A percentile compares a stretch with the other conserved stretches of the same genome.
These are phyloP conservation scores for Oropetium thomaeum DNA, from an alignment of 176 grass and related monocot genomes.

Conservation along the genomic window DNA sequence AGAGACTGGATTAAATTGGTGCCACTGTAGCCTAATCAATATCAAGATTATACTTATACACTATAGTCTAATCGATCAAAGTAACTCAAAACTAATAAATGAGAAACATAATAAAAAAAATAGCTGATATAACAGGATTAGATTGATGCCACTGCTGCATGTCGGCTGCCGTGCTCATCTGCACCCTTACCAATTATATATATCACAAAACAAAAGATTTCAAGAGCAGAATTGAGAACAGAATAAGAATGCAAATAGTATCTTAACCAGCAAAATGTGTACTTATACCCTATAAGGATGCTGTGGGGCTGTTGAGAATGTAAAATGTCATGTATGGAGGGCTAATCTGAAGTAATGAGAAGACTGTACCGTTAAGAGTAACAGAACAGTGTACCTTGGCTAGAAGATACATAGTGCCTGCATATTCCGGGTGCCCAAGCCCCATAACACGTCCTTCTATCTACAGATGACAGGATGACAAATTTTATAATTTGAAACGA, in stretches of 20 bases:
- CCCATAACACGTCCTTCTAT: constrained; percentile 81
- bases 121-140: not conserved
- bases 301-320: not conserved
- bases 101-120: not conserved
- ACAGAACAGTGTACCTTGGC: constrained; percentile 60
- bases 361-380: constrained; percentile 22
- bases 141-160: not conserved
- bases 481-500: not conserved
- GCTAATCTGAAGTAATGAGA: constrained; percentile 10
- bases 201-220: not conserved
- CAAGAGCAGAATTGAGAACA: not conserved
- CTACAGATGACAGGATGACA: constrained; percentile 46
- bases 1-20: not conserved
- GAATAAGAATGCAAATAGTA: not conserved
- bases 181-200: not conserved
- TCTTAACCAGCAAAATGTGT: not conserved
- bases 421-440: constrained; percentile 65
- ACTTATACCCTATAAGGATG: not conserved
- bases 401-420: constrained; percentile 81
- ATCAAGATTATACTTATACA: too few species aligned
- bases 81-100: not conserved
- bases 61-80: not conserved
- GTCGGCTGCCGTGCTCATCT: not conserved
- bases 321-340: not conserved
- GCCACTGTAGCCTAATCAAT: not conserved